Conservation (phyloP, 2,329 filamentous ascomycete genomes). For the Arachnomyces sp. region DNA sequence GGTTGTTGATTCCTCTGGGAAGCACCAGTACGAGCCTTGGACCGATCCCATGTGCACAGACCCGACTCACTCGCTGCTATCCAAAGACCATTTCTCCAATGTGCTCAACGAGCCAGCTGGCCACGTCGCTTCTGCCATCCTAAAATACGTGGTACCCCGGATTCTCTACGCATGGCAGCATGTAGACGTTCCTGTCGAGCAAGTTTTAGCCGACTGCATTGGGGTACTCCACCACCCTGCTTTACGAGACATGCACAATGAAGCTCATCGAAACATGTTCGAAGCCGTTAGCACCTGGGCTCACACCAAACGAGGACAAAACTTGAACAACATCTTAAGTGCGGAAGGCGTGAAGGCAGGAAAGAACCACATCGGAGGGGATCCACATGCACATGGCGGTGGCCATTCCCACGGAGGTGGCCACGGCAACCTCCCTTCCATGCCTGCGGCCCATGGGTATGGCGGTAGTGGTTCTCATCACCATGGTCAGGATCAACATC, state of each 20-base stretch:
- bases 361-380: conserved; percentile 60
- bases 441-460: conserved; percentile 18
- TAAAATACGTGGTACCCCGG: conserved; percentile 82
- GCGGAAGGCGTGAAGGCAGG: conserved; percentile 77
- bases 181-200: conserved; percentile 69
- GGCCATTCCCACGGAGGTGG: conserved; percentile 3
- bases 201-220: conserved; percentile 74
- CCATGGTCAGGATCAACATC: conserved; percentile 18
- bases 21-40: conserved; percentile 74
- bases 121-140: conserved; percentile 62
- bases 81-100: conserved; percentile 79
- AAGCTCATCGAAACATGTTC: conserved; percentile 86
- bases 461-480: conserved; percentile 17
- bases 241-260: conserved; percentile 63
- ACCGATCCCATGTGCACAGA: conserved; percentile 66
- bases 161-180: conserved; percentile 92
- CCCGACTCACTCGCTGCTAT: conserved; percentile 74
- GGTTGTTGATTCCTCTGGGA: conserved; percentile 59
- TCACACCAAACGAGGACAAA: conserved; percentile 56
- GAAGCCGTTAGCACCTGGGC: conserved; percentile 76
- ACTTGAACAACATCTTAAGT: conserved; percentile 67
- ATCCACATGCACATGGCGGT: conserved; percentile 1
- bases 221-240: conserved; percentile 87
- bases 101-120: conserved; percentile 71
- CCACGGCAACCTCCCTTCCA: conserved; percentile 17